These are phyloP conservation scores for Onygenales sp. DNA, from an alignment of 2,329 filamentous ascomycete genomes.

Conservation along the genomic window DNA sequence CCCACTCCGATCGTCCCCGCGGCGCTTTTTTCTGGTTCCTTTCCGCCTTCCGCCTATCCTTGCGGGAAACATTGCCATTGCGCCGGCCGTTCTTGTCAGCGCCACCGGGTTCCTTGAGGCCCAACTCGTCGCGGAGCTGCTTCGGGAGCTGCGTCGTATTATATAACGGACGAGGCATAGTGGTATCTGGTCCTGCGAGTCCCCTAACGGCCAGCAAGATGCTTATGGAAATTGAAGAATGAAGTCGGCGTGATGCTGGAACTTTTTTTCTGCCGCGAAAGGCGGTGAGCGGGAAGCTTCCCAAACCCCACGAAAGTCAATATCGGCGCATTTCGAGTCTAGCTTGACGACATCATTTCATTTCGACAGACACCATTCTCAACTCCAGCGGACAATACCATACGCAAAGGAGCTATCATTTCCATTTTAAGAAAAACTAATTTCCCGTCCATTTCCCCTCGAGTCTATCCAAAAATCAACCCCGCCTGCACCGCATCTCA, in stretches of 20 bases:
- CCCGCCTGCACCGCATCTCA: not conserved
- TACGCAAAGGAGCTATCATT: too few species aligned
- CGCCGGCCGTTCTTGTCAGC: conserved; percentile 19
- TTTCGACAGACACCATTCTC: too few species aligned
- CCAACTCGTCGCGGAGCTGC: conserved; percentile 30
- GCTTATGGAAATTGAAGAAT: not conserved
- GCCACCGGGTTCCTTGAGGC: conserved; percentile 27
- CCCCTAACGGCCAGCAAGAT: conserved; percentile 4
- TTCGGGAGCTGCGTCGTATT: conserved; percentile 35
- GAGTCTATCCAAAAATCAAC: not conserved
- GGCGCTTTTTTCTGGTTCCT: conserved; percentile 51
- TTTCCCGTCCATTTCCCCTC: not conserved
- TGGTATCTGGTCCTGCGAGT: conserved; percentile 9
- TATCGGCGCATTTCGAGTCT: not conserved
- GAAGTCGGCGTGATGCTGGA: not conserved
- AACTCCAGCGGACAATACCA: too few species aligned
- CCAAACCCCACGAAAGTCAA: not conserved
- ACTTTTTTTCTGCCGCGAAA: conserved; percentile 3
- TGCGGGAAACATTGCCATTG: conserved; percentile 33
- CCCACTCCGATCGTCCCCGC: conserved; percentile 14
- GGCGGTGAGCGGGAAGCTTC: not conserved
- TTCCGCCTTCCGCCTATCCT: conserved; percentile 59
- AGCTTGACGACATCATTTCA: not conserved
- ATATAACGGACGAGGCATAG: conserved; percentile 27
- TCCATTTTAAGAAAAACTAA: not conserved